A percentile compares a stretch with the other conserved stretches of the same genome.
phyloP scores from a whole-genome alignment of 495 filamentous ascomycete genomes.

The Sordaria brevicollis region DNA sequence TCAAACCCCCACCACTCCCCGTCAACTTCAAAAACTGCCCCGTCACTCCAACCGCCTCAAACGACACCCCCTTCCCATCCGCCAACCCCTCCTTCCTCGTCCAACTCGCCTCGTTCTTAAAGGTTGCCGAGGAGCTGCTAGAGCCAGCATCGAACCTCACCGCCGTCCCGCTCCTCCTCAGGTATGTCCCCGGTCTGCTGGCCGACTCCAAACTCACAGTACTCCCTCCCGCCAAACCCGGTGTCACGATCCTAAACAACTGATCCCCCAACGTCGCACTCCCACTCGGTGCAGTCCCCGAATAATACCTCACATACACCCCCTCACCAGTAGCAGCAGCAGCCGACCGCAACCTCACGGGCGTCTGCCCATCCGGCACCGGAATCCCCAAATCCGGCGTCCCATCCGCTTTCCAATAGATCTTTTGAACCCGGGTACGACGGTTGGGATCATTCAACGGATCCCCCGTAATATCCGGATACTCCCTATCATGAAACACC shows the following conservation, averaged over 20 bases:
- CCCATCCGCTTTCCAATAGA: constrained; percentile 35
- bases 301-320: constrained; percentile 3
- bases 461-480: constrained; percentile 25
- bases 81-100: constrained; percentile 1
- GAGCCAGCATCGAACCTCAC: constrained; percentile 5
- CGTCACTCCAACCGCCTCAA: constrained; percentile 5
- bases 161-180: constrained; percentile 1
- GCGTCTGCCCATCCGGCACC: constrained; percentile 14
- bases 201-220: constrained; percentile 15
- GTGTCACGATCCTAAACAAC: constrained; percentile 9
- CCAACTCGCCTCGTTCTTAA: constrained; percentile 11
- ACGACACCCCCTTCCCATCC: constrained; percentile 6
- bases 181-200: constrained; percentile 8
- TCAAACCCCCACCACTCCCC: neutral
- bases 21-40: constrained; percentile 8
- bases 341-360: constrained; percentile 4
- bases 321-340: neutral
- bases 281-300: neutral
- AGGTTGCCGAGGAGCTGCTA: neutral
- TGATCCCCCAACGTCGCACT: constrained; percentile 6
- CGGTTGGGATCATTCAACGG: constrained; percentile 32
- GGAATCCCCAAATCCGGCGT: constrained; percentile 36
- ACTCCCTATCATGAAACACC: constrained; percentile 38
- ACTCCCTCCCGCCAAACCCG: constrained; percentile 7
- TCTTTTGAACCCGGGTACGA: constrained; percentile 38